phyloP scores from a whole-genome alignment of 176 grass and related monocot species.

The Chloris gayana region DNA sequence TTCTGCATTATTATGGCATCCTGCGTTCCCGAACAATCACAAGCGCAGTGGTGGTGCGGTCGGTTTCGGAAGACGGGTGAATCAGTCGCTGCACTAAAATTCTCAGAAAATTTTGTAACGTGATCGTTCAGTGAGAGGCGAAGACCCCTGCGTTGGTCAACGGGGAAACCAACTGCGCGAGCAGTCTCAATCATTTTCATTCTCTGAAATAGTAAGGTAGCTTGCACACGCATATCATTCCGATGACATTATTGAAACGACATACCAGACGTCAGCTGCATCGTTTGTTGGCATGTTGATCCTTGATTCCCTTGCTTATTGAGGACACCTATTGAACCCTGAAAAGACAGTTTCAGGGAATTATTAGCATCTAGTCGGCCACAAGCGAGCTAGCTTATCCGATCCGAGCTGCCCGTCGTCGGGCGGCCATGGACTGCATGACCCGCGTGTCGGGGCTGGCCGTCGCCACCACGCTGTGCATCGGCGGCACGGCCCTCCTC shows the following conservation, averaged over 20 bases:
- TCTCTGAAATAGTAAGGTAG: background rate
- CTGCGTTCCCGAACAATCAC: too few relatives aligned
- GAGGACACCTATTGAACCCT: too few relatives aligned
- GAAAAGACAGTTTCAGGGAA: too few relatives aligned
- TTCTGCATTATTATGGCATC: too few relatives aligned
- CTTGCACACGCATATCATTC: too few relatives aligned
- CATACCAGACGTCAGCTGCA: background rate
- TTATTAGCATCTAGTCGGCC: too few relatives aligned
- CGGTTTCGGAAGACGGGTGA: too few relatives aligned
- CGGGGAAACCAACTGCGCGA: background rate
- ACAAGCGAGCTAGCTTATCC: background rate
- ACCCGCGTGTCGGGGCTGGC: background rate
- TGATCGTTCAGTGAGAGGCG: too few relatives aligned
- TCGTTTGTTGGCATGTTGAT: background rate
- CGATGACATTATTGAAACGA: too few relatives aligned
- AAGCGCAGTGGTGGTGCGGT: too few relatives aligned
- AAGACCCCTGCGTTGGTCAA: background rate
- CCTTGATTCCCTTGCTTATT: background rate
- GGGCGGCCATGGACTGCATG: background rate
- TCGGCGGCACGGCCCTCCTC: slow-evolving; percentile 10
- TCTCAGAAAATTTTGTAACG: too few relatives aligned
- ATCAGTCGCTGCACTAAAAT: too few relatives aligned
- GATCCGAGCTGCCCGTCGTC: background rate
- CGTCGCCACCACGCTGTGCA: slow-evolving; percentile 5
- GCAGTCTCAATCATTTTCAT: background rate